Base-by-base conservation (phyloP, 108 stramenopile species). In the Phaeodactylum tricornutum region DNA sequence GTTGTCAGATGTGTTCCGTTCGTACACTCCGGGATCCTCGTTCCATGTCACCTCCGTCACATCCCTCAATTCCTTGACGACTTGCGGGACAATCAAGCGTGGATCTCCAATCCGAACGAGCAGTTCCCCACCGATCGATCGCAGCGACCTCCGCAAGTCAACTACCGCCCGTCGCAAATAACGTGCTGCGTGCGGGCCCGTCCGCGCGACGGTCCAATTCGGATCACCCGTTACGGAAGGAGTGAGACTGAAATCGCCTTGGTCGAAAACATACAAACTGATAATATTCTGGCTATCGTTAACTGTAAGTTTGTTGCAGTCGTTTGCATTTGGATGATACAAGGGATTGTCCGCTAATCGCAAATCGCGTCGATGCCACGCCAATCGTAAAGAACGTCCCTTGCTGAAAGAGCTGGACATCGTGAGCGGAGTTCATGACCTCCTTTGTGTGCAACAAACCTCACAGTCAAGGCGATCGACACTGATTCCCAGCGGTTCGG, bases 281-380 rank as follows among this genome's bases (percentile, higher is more conserved):
- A 63, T 42, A 47, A 62, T 42, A 29, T 49, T 33, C 11, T 20
- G 16, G 16, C 16, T 28, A 45, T 38, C 29, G 39, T 59, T 24
- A 20, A 12, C 21, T 2, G 14, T 45, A 38, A n/a, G n/a, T n/a
- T n/a, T n/a, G n/a, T n/a, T n/a, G n/a, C n/a, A n/a, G n/a, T n/a
- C n/a, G n/a, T n/a, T n/a, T n/a, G n/a, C n/a, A n/a, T n/a, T n/a
- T n/a, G n/a, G 29, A 16, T 54, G 11, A 5, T 82, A 82, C 24
- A 77, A 60, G 3, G 53, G 46, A 54, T 74, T 77, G 59, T 76
- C 75, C 37, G 58, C 47, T 2, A 75, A 53, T 12, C 80, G 69
- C 31, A 81, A 54, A 42, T 82, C 80, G 11, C 76, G 56, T 47
- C 80, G 46, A 48, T 82, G 80, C 76, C 80, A 77, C 6, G 77